Evolutionary conservation across 1,284 basidiomycete genomes (phyloP), one percentile per base, ranked within the genome.

Genomic region (Mycena citricolor): DNA sequence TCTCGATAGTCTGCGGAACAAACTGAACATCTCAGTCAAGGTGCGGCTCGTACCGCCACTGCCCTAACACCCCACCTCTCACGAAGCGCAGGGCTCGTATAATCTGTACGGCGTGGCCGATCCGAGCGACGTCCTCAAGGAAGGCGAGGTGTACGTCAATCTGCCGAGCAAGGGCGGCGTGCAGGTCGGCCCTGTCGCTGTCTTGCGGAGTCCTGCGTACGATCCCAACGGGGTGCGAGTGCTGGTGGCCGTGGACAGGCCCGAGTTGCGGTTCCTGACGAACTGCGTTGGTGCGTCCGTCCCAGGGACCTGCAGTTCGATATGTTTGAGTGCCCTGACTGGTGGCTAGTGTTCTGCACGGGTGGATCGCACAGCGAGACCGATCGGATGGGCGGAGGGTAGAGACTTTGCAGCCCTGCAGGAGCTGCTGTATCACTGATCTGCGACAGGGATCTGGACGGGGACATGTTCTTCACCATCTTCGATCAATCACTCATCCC

Each of bases 111-210:
- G 60, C 6, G 55, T 62, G 4, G 52, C 53, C 13, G 60, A 62
- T 32, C 55, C 56, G 32, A 38, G 41, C 7, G 54, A 51, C 4
- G 43, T 52, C 8, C 43, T 62, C 5, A 36, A 49, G 11, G 58
- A 56, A n/a, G 48, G 55, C 13, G 54, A 62, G 32, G 58, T 62
- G 8, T 60, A 56, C 36, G 44, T 62, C n/a, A 57, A 60, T 41
- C 20, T 60, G 8, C 47, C 57, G 4, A 16, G 28, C 2, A 43
- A 47, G 26, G 54, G 50, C 8, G 57, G 55, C 5, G 40, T 52
- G 4, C 42, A 55, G 17, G 44, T 52, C 12, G 54, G 55, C 4
- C 26, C 37, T 2, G 48, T 62, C 12, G 38, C 55, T 4, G 50
- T 57, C 10, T 51, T 51, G 26, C 33, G 59, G 41, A 56, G 56